A percentile compares a stretch with the other conserved stretches of the same genome.
phyloP scores from a whole-genome alignment of 257 asterid species.

The Gynochthodes officinalis region DNA sequence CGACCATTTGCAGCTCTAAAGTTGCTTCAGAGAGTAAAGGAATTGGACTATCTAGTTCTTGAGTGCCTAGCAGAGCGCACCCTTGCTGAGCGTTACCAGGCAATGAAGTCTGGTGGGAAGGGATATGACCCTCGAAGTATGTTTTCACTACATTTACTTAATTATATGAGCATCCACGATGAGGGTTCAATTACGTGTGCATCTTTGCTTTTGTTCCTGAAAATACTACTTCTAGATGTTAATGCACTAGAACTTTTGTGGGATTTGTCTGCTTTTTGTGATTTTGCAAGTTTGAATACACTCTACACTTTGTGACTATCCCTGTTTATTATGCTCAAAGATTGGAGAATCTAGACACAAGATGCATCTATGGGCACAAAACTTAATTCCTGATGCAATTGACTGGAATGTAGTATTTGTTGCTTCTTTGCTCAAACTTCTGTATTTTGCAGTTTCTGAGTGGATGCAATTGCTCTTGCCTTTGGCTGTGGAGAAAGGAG shows the following conservation, averaged over 20 bases:
- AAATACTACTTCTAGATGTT: not conserved
- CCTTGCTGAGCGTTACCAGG: constrained; percentile 79
- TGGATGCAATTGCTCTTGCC: constrained; percentile 96
- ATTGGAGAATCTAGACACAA: not conserved
- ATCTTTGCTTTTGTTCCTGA: not conserved
- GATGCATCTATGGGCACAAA: not conserved
- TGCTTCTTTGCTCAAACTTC: not conserved
- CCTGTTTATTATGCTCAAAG: not conserved
- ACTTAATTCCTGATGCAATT: not conserved
- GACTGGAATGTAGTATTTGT: not conserved
- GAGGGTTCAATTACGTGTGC: not conserved
- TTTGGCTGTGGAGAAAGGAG: constrained; percentile 73
- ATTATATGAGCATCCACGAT: not conserved
- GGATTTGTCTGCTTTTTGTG: not conserved
- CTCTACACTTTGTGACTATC: not conserved
- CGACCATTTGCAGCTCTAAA: constrained; percentile 86
- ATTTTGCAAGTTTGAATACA: not conserved
- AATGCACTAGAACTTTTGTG: too few relatives aligned
- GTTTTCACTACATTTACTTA: constrained; percentile 22
- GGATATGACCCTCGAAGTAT: constrained; percentile 95
- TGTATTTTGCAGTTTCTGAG: constrained; percentile 67
- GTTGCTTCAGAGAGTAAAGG: constrained; percentile 71
- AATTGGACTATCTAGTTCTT: constrained; percentile 78
- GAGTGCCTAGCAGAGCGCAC: constrained; percentile 99
- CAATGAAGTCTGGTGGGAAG: constrained; percentile 61